Conservation (phyloP, 2,329 filamentous ascomycete species). For the Fusarium stilboides region DNA sequence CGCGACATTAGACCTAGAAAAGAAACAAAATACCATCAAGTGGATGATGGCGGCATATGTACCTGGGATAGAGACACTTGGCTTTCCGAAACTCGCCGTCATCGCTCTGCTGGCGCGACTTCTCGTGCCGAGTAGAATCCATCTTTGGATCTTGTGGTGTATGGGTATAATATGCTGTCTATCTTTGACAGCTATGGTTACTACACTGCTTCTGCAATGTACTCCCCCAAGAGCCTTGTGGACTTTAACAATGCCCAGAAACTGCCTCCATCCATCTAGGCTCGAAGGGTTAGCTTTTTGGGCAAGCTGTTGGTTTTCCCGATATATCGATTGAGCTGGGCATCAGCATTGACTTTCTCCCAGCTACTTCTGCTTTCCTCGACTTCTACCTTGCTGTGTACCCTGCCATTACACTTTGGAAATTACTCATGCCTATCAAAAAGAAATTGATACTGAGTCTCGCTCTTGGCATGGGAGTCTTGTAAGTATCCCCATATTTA, state of each 20-base stretch:
- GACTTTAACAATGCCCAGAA: constrained; percentile 2
- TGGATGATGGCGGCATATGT: constrained; percentile 18
- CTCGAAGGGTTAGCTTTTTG: neutral
- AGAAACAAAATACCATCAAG: constrained; percentile 10
- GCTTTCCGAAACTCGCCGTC: constrained; percentile 17
- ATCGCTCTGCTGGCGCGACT: constrained; percentile 10
- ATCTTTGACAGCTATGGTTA: constrained; percentile 12
- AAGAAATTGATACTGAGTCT: neutral
- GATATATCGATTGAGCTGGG: too few species aligned
- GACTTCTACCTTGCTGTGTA: constrained; percentile 7
- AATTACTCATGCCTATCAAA: neutral
- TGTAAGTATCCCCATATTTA: neutral
- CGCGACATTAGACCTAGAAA: constrained; percentile 13
- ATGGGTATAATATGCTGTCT: constrained; percentile 10
- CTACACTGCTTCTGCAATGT: constrained; percentile 8
- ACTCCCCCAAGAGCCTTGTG: constrained; percentile 1
- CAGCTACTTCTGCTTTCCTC: constrained; percentile 1
- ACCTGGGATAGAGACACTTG: constrained; percentile 9
- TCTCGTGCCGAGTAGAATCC: neutral
- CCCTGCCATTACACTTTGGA: constrained; percentile 1
- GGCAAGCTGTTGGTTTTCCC: neutral
- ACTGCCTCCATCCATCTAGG: neutral
- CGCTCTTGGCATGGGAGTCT: constrained; percentile 3
- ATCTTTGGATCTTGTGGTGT: neutral
- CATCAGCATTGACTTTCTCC: neutral